These are phyloP conservation scores for Talaromyces adpressus DNA, from an alignment of 495 filamentous ascomycete species.

Conservation along the genomic window DNA sequence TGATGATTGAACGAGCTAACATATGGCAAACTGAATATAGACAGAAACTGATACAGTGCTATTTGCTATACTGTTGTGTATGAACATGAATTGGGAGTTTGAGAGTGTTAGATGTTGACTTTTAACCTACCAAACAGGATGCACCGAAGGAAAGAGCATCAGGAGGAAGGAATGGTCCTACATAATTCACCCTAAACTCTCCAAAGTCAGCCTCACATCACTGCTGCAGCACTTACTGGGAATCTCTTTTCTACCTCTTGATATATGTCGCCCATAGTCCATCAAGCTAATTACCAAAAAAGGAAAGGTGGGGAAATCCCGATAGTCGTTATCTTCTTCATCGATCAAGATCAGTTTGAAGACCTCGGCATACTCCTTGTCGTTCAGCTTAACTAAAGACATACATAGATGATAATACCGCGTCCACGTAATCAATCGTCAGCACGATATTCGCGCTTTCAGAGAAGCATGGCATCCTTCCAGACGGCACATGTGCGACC, in stretches of 20 bases:
- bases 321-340: neutral
- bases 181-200: neutral
- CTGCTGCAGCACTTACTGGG: no score
- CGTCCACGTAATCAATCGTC: neutral
- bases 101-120: neutral
- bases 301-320: neutral
- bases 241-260: no score
- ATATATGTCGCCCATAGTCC: no score
- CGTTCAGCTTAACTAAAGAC: neutral
- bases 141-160: neutral
- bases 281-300: conserved; percentile 1
- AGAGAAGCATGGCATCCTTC: conserved; percentile 25
- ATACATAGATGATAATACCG: neutral
- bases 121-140: neutral
- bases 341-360: neutral
- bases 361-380: neutral
- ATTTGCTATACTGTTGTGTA: conserved; percentile 1
- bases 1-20: neutral
- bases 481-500: conserved; percentile 26
- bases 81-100: neutral
- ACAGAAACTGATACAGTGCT: neutral
- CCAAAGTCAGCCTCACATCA: no score
- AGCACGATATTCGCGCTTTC: conserved; percentile 6
- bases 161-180: neutral
- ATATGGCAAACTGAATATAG: neutral